Base-by-base conservation (phyloP, 345 rosid species). In the Hirschfeldia incana region DNA sequence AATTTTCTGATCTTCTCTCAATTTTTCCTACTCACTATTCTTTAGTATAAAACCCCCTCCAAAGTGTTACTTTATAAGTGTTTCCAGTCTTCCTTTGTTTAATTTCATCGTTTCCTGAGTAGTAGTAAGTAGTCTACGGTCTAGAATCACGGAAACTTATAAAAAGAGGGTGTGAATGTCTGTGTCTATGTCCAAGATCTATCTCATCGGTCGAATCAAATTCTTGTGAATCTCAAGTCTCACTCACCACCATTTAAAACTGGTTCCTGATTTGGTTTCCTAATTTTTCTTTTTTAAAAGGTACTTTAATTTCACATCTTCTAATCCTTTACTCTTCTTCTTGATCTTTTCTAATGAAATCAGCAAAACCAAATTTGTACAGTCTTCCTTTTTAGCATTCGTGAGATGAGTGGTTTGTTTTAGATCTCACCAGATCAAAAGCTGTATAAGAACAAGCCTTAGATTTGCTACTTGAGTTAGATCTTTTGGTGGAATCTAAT, bases 141-240 rank as follows among this genome's bases (percentile, higher is more conserved):
- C 55, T 33, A 37, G 36, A 34, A 57, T 78, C 67, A 57, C 66
- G 60, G 13, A 64, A 29, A 49, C 37, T 78, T 8, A 27, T 36
- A 51, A 36, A 51, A 36, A 39, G 21, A 15, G 12, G 1, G 15
- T 51, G 11, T 26, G 29, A 6, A 57, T 30, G 33, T 37, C 8
- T 66, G n/a, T 44, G 63, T 66, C 32, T 59, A 33, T 66, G 39
- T 32, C 61, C 8, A 60, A 65, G 77, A 78, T 72, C 73, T 39
- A 78, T 72, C 81, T 72, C 72, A 30, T 72, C 59, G 58, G 44
- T 0, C 4, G 1, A 11, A 7, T 16, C 16, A 65, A 60, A 1
- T 68, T 61, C 65, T 4, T 28, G 57, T 46, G 60, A 73, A 79
- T 79, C 82, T 79, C 21, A 51, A 68, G 61, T 33, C 37, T 67